Conservation (phyloP, 345 rosid species). For the Physaria fendleri region DNA sequence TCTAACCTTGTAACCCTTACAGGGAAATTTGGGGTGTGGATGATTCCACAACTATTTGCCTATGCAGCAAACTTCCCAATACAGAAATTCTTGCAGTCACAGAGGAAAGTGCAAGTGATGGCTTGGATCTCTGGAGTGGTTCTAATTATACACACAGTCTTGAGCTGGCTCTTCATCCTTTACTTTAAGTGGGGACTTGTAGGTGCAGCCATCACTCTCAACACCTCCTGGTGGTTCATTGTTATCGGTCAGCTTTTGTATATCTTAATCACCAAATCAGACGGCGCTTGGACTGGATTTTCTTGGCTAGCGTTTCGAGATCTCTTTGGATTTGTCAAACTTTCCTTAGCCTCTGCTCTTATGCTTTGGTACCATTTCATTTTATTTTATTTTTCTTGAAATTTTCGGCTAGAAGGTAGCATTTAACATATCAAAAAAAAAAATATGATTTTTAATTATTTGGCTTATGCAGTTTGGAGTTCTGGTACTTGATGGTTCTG, state of each 20-base stretch:
- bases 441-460: background rate
- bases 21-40: constrained; percentile 89
- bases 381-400: no score
- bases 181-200: constrained; percentile 70
- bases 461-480: constrained; percentile 66
- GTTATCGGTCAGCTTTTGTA: constrained; percentile 58
- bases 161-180: constrained; percentile 77
- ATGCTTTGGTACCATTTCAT: constrained; percentile 67
- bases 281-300: constrained; percentile 93
- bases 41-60: constrained; percentile 83
- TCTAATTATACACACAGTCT: constrained; percentile 47
- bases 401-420: background rate
- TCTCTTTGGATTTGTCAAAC: constrained; percentile 73
- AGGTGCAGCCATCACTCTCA: constrained; percentile 83
- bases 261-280: constrained; percentile 77
- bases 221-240: constrained; percentile 85
- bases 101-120: constrained; percentile 79
- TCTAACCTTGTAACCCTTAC: constrained; percentile 7
- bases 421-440: background rate
- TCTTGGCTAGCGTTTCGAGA: constrained; percentile 78
- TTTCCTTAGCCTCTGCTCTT: constrained; percentile 81
- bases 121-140: constrained; percentile 67
- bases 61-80: constrained; percentile 85
- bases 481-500: constrained; percentile 84
- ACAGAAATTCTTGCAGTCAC: constrained; percentile 85